Base-by-base conservation (phyloP, 75 land plant species). In the Pinus albicaulis region DNA sequence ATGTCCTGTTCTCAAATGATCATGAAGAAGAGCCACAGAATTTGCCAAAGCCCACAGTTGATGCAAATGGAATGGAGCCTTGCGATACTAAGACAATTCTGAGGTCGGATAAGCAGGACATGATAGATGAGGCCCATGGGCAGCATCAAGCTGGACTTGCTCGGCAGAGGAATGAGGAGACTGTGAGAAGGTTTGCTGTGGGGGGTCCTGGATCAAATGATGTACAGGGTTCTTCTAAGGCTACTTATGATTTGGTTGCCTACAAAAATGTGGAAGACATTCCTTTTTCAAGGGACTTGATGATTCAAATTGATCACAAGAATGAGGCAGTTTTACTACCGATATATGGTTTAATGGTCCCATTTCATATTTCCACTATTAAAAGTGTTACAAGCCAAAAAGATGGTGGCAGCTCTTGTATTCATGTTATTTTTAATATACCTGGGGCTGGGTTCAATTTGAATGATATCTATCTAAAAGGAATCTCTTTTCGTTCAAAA, bases 241-340 rank as follows among this genome's bases (percentile, higher is more conserved):
- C 76, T 8, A 56, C 76, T 2, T 76, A 77, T 14, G 87, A 86
- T 22, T 66, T 86, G 71, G 64, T 61, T 15, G 87, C 87, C 8
- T 86, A 86, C 71, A 77, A 78, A 66, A 84, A 84, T 73, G 82
- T 86, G 23, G 87, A 86, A 56, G 87, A 86, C 62, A 84, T 86
- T 72, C 87, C 82, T 22, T 70, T 63, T 34, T 66, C 74, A 48
- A 80, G 81, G 72, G 87, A 86, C 52, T 65, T 84, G 59, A 86
- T 78, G 87, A 86, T 86, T 63, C 87, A 86, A 57, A 85, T 86
- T 25, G 87, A 86, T 75, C 81, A 84, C 56, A 86, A 86, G 76
- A 86, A 86, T 59, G 87, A 86, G 36, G 77, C 87, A 23, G 86
- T 86, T 31, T 59, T 86, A 61, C 57, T 86, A n/a, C 87, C 87